These are phyloP conservation scores for Curvularia sp. DNA, from an alignment of 2,329 filamentous ascomycete species.

Conservation along the genomic window DNA sequence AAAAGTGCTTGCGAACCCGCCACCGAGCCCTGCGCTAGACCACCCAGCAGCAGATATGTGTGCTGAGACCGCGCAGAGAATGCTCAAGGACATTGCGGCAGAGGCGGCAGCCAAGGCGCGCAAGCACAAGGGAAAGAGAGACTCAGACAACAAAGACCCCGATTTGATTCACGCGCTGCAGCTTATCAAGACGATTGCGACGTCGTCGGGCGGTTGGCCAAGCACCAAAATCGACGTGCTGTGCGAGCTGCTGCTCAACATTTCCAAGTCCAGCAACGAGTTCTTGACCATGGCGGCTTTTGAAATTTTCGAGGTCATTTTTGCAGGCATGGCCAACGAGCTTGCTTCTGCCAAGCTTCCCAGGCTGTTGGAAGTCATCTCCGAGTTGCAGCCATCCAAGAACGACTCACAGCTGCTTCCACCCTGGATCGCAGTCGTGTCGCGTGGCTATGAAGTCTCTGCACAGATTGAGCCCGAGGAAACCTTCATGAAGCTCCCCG, in stretches of 20 bases:
- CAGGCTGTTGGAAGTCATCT: conserved; percentile 86
- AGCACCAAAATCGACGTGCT: conserved; percentile 93
- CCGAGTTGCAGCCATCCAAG: conserved; percentile 86
- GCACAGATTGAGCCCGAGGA: conserved; percentile 88
- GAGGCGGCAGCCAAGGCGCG: conserved; percentile 75
- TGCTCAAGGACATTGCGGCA: conserved; percentile 76
- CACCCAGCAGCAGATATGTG: conserved; percentile 97
- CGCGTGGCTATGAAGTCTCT: conserved; percentile 91
- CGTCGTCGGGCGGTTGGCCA: conserved; percentile 90
- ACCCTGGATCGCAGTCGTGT: conserved; percentile 95
- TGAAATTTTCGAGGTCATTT: conserved; percentile 97
- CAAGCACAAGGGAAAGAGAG: conserved; percentile 61
- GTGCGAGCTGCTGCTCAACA: conserved; percentile 86
- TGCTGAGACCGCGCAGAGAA: conserved; percentile 85
- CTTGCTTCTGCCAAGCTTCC: conserved; percentile 89
- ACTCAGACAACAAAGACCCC: conserved; percentile 73
- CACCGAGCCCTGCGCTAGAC: conserved; percentile 89
- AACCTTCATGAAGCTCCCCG: conserved; percentile 88
- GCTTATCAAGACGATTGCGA: conserved; percentile 86
- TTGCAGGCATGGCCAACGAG: conserved; percentile 87
- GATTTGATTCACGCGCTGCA: conserved; percentile 90
- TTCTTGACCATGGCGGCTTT: conserved; percentile 96
- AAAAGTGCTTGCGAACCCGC: conserved; percentile 81
- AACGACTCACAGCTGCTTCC: conserved; percentile 95
- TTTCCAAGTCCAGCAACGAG: conserved; percentile 89